phyloP scores from a whole-genome alignment of 768 basidiomycete genomes.

The Boletales sp. region DNA sequence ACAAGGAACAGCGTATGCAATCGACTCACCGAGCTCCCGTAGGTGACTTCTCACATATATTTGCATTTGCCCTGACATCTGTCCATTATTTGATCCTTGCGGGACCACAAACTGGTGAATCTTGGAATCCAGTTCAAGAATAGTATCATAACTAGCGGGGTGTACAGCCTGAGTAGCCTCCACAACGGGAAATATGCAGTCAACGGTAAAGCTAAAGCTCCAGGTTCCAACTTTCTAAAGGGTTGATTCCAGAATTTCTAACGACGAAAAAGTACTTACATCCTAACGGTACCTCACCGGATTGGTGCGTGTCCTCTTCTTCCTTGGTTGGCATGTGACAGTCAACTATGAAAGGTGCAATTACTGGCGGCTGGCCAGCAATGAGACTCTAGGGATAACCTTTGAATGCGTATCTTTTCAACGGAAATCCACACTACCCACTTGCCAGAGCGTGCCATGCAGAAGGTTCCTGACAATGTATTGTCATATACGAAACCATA shows the following conservation, averaged over 20 bases:
- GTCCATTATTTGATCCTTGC: slow-evolving; percentile 13
- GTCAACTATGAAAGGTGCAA: slow-evolving; percentile 41
- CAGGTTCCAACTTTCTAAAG: slow-evolving; percentile 42
- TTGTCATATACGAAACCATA: background rate
- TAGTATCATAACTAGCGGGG: slow-evolving; percentile 42
- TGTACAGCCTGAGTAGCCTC: slow-evolving; percentile 39
- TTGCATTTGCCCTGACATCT: slow-evolving; percentile 40
- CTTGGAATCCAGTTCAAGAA: slow-evolving; percentile 49
- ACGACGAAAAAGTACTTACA: slow-evolving; percentile 34
- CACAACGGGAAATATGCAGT: slow-evolving; percentile 43
- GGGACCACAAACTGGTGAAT: slow-evolving; percentile 38
- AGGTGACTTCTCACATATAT: slow-evolving; percentile 42
- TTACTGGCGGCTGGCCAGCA: slow-evolving; percentile 46
- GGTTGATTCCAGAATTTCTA: background rate
- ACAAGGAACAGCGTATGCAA: background rate
- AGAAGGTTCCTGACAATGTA: slow-evolving; percentile 36
- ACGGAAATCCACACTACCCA: background rate
- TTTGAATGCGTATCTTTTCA: background rate
- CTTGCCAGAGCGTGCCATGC: slow-evolving; percentile 45
- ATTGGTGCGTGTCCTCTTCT: slow-evolving; percentile 43
- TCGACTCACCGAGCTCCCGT: slow-evolving; percentile 39
- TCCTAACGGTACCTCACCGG: slow-evolving; percentile 40
- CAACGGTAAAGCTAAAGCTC: slow-evolving; percentile 39
- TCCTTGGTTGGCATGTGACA: slow-evolving; percentile 43
- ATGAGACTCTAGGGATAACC: slow-evolving; percentile 33